Base-by-base conservation (phyloP, 805 yeast species). In the Trichomonascus vanleenenianus region DNA sequence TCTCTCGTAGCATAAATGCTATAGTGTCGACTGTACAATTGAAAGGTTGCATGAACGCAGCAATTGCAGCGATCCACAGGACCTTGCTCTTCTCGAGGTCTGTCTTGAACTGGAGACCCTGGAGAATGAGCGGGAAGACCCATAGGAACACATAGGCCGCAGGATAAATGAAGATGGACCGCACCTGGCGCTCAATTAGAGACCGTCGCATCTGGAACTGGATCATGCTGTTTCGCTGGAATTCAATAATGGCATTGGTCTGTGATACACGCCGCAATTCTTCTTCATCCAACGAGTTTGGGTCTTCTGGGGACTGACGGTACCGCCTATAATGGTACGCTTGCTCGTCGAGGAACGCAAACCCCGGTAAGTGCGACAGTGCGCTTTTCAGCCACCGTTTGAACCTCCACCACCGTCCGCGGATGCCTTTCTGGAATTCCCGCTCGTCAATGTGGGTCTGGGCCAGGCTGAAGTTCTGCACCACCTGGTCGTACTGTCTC, bases 111-210 rank as follows among this genome's bases (percentile, higher is more conserved):
- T 75, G 79, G 8, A 85, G 70, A 46, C 78, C 70, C 55, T 83
- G 84, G 31, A 77, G 69, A 3, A 81, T 73, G 49, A 85, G 75
- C 1, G 96, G 96, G 52, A 84, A 81, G 16, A 82, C 58, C 97
- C 97, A 88, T 40, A 87, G 63, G 22, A 83, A 70, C 47, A 86
- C 71, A 62, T 86, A 88, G 2, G 95, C 83, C 36, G 83, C 66
- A 2, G 97, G 97, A 59, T 88, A 88, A 39, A 88, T 71, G 62
- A 88, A 86, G 40, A 88, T 81, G 30, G 82, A 72, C 56, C 79
- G 79, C 74, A 85, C 79, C 64, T 88, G 95, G 46, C 79, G 78
- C 59, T 82, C 79, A 42, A 88, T 84, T 50, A 75, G 73, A 25
- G 73, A 64, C 52, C 87, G 79, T 15, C 93, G 70, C 33, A 72